Evolutionary conservation across 2,329 filamentous ascomycete genomes (phyloP).

Genomic region (Cercospora sesami): DNA sequence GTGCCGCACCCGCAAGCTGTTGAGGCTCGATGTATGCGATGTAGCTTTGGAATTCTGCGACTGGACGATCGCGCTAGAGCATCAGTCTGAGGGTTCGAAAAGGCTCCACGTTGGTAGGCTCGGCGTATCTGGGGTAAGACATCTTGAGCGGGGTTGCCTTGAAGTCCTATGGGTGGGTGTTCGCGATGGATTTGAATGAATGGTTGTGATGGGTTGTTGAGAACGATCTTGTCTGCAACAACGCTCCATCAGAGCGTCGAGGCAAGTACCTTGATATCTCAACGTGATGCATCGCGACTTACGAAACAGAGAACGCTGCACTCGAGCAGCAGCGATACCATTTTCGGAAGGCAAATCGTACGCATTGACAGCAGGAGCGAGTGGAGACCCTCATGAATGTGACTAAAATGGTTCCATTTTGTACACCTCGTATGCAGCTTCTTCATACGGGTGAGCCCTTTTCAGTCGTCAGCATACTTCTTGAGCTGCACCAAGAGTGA

Average conservation of each 20-base stretch:
- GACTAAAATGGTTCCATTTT: constrained; percentile 9
- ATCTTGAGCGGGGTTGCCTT: background rate
- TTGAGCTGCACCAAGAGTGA: background rate
- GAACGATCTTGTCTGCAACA: background rate
- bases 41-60: background rate
- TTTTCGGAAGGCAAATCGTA: background rate
- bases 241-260: background rate
- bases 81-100: background rate
- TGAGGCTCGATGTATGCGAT: background rate
- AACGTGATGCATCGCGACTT: background rate
- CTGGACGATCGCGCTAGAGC: background rate
- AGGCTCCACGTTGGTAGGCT: background rate
- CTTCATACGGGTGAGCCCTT: constrained; percentile 14
- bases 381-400: background rate
- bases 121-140: background rate
- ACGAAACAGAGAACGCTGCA: background rate
- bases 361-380: background rate
- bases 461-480: background rate
- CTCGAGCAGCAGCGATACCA: background rate
- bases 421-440: constrained; percentile 16
- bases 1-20: background rate
- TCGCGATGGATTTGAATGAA: background rate
- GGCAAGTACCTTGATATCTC: background rate
- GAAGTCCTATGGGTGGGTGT: background rate
- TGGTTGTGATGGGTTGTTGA: background rate